phyloP scores from a whole-genome alignment of 2,329 filamentous ascomycete species.

The Sclerotinia minor region DNA sequence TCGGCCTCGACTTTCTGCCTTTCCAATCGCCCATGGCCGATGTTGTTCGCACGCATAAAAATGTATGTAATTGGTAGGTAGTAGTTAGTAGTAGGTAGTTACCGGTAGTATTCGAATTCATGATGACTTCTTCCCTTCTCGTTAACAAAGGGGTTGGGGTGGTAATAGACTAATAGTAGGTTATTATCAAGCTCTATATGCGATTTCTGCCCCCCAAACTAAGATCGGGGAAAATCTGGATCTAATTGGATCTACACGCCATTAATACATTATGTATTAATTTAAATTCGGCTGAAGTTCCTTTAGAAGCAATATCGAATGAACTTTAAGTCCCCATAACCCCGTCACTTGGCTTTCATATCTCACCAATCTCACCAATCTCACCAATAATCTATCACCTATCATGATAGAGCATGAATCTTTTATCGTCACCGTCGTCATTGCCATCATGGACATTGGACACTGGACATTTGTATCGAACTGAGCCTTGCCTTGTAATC shows the following conservation, averaged over 20 bases:
- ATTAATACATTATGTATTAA: no score
- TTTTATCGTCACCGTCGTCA: background rate
- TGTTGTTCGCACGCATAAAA: background rate
- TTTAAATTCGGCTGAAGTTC: conserved; percentile 12
- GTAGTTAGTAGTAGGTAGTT: no score
- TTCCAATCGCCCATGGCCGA: conserved; percentile 1
- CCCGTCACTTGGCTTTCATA: conserved; percentile 14
- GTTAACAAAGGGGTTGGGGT: conserved; percentile 19
- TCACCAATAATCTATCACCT: conserved; percentile 5
- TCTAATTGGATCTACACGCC: conserved; percentile 11
- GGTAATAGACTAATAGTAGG: background rate
- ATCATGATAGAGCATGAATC: conserved; percentile 3
- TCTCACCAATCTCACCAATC: conserved; percentile 16
- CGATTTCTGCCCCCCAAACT: conserved; percentile 6
- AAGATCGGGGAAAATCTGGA: background rate
- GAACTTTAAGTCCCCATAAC: conserved; percentile 3
- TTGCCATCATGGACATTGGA: background rate
- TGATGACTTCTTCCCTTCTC: background rate
- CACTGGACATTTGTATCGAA: background rate
- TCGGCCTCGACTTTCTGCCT: conserved; percentile 13
- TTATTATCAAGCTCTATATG: background rate
- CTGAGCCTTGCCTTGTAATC: conserved; percentile 1
- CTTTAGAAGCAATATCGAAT: conserved; percentile 16
- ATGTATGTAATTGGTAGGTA: background rate
- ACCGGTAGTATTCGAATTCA: no score